phyloP scores from a whole-genome alignment of 352 stramenopile genomes.

The Globisporangium yorkense region DNA sequence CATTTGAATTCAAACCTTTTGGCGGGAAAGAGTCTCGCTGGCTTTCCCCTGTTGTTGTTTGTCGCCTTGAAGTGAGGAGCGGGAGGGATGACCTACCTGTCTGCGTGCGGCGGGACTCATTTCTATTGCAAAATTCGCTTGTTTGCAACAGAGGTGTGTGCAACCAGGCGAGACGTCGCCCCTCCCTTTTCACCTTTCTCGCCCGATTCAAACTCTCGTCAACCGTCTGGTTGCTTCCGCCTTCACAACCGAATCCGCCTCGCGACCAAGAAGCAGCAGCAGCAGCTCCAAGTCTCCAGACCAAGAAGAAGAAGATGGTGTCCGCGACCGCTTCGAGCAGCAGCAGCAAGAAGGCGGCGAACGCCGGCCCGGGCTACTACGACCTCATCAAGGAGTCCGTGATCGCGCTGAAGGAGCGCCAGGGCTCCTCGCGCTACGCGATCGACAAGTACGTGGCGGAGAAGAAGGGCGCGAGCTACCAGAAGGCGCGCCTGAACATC shows the following conservation, averaged over 20 bases:
- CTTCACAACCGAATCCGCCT: constrained; percentile 1
- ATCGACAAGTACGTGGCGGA: constrained; percentile 92
- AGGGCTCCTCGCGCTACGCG: constrained; percentile 87
- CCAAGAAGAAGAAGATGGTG: constrained; percentile 27
- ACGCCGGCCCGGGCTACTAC: constrained; percentile 76
- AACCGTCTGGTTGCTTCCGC: too few relatives aligned
- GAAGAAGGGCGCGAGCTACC: constrained; percentile 79
- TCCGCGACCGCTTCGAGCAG: constrained; percentile 22
- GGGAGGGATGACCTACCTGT: not conserved
- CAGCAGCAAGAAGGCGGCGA: constrained; percentile 41
- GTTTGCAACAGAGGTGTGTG: not conserved
- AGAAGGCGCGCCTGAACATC: constrained; percentile 80
- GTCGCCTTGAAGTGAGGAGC: not conserved
- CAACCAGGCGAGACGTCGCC: not conserved
- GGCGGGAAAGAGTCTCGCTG: too few relatives aligned
- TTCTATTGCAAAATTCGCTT: not conserved
- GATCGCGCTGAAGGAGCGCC: constrained; percentile 87
- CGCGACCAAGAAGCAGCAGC: not conserved
- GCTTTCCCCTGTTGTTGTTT: too few relatives aligned
- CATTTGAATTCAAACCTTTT: too few relatives aligned
- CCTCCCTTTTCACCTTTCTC: not conserved
- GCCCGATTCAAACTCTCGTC: too few relatives aligned
- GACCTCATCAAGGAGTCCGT: constrained; percentile 93
- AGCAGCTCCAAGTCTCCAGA: not conserved
- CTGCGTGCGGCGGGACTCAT: not conserved